Evolutionary conservation across 179 eudicot species (phyloP).

Genomic region (Patellifolia procumbens): DNA sequence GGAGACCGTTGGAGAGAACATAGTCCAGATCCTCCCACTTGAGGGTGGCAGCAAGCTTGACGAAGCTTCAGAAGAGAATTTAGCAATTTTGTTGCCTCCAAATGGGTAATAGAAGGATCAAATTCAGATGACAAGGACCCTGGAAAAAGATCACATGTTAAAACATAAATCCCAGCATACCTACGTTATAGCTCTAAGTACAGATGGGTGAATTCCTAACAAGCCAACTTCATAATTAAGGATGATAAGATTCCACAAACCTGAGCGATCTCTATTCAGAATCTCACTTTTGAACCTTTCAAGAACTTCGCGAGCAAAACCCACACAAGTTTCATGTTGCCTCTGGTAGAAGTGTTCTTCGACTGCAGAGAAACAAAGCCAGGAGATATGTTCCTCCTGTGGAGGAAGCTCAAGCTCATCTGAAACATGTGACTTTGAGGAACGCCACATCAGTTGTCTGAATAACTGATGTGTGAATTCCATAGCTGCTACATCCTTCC

Average conservation of each 20-base stretch:
- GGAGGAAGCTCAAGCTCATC: conserved; percentile 92
- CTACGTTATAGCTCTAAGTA: conserved; percentile 11
- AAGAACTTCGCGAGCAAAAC: conserved; percentile 75
- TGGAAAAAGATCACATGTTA: conserved; percentile 30
- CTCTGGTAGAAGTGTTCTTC: conserved; percentile 94
- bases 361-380: conserved; percentile 83
- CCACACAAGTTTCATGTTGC: conserved; percentile 90
- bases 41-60: conserved; percentile 99
- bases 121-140: conserved; percentile 49
- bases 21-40: conserved; percentile 96
- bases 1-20: conserved; percentile 89
- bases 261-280: conserved; percentile 47
- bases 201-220: conserved; percentile 5
- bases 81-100: conserved; percentile 85
- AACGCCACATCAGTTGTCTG: conserved; percentile 91
- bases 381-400: conserved; percentile 87
- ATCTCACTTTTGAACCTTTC: conserved; percentile 58
- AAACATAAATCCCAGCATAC: not conserved
- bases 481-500: conserved; percentile 72
- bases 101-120: conserved; percentile 63
- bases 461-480: conserved; percentile 71
- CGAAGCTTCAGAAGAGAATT: conserved; percentile 97
- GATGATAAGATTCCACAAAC: conserved; percentile 31
- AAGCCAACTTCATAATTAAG: conserved; percentile 9
- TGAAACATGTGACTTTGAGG: conserved; percentile 75